phyloP scores from a whole-genome alignment of 2,329 filamentous ascomycete genomes.

The Pseudogymnoascus destructans region DNA sequence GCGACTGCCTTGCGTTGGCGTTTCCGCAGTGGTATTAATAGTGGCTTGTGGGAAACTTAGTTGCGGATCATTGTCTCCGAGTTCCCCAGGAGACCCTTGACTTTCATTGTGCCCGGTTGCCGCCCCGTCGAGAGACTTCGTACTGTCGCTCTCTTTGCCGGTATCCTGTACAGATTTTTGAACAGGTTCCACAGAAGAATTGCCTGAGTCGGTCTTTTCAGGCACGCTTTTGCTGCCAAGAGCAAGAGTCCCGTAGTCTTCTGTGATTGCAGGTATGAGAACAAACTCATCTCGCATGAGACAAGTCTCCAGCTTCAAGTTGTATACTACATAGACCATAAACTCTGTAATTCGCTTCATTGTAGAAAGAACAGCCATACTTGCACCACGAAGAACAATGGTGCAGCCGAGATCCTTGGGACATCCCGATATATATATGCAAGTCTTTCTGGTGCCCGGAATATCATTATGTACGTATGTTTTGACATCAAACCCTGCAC shows the following conservation, averaged over 20 bases:
- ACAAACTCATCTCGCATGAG: conserved; percentile 88
- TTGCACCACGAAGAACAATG: conserved; percentile 76
- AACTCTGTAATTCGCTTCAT: conserved; percentile 95
- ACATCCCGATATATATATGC: conserved; percentile 88
- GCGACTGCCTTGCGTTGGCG: conserved; percentile 10
- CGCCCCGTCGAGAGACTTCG: conserved; percentile 1
- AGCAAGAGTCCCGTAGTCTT: conserved; percentile 28
- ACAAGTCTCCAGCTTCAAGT: conserved; percentile 88
- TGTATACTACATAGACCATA: conserved; percentile 98
- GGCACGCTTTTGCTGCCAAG: background rate
- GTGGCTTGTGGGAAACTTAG: background rate
- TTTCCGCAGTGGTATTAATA: conserved; percentile 10
- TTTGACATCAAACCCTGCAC: conserved; percentile 84
- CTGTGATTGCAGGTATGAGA: conserved; percentile 55
- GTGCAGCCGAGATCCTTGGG: conserved; percentile 85
- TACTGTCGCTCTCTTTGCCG: background rate
- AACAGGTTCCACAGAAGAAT: conserved; percentile 17
- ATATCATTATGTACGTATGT: conserved; percentile 76
- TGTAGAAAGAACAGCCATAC: conserved; percentile 54
- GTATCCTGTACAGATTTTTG: background rate
- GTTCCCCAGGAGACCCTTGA: background rate
- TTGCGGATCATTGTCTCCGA: background rate
- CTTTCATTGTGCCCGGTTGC: background rate
- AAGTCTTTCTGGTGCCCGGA: conserved; percentile 73
- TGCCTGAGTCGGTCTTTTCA: conserved; percentile 10